Base-by-base conservation (phyloP, 257 asterid species). In the Solanum pennellii region DNA sequence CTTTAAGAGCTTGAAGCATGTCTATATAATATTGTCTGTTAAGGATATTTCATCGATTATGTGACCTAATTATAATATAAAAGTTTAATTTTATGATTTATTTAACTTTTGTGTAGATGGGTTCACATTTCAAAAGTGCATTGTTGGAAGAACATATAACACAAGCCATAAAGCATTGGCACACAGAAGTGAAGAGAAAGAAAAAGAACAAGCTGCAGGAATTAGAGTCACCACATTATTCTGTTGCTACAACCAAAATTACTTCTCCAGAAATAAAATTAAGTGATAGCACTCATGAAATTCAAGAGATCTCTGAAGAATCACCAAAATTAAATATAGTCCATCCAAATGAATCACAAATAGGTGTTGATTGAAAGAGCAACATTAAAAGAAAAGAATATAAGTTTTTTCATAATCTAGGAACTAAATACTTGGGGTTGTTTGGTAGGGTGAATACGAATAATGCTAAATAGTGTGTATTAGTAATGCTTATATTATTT, bases 151-250 rank as follows among this genome's bases (percentile, higher is more conserved):
- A 92, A 56, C 91, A 91, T 35, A 92, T 95, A 35, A 72, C 92
- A 44, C 93, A 94, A 6, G 94, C 89, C 88, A 68, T 95, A 84
- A 95, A 89, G 87, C 88, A 84, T 75, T 95, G 97, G 98, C 97
- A 95, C 88, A 85, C 89, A 59, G 89, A 91, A 7, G 96, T 90
- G 89, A 93, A 83, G 90, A 89, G 89, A 49, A 95, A 91, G 88
- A 89, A 90, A 80, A 91, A 82, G 71, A 52, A 52, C 12, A 52
- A 18, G 73, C 37, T 3, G 83, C 60, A 76, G 35, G 21, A 35
- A 72, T 9, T 21, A 71, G 79, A 66, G 31, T 62, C 71, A 4
- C n/a, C 71, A 62, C 69, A 62, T 62, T 62, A n/a, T 62, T 62
- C 71, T 62, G 31, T 65, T 65, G 9, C 33, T 65, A 65, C 15